Evolutionary conservation across 139 green algal genomes (phyloP).

Genomic region (Ostreobium quekettii): DNA sequence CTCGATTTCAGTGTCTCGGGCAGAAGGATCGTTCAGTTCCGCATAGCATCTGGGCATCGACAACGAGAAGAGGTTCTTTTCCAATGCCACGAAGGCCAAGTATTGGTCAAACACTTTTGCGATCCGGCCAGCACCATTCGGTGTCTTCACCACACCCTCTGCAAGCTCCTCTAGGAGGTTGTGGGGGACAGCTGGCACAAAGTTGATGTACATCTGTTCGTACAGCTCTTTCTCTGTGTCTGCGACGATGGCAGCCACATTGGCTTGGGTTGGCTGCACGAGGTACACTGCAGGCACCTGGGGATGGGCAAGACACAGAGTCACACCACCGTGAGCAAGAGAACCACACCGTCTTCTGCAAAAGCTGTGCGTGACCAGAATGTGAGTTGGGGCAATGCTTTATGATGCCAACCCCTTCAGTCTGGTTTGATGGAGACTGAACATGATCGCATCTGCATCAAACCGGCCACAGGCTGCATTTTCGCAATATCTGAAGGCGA

Average conservation of each 20-base stretch:
- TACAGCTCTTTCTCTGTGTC: conserved; percentile 78
- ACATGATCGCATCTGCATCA: not conserved
- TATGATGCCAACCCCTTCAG: not conserved
- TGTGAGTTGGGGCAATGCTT: not conserved
- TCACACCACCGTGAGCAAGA: not conserved
- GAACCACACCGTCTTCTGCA: not conserved
- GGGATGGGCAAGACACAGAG: not conserved
- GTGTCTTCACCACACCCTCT: conserved; percentile 49
- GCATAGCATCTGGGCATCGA: conserved; percentile 70
- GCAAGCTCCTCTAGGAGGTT: conserved; percentile 77
- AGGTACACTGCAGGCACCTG: conserved; percentile 91
- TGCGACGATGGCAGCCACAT: conserved; percentile 57
- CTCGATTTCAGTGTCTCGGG: conserved; percentile 81
- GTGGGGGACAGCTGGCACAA: conserved; percentile 56
- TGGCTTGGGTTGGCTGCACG: conserved; percentile 56
- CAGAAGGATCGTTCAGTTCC: conserved; percentile 83
- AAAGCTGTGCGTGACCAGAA: not conserved
- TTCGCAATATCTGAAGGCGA: too few species aligned
- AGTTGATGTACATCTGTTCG: conserved; percentile 89
- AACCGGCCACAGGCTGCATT: not conserved
- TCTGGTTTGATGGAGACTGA: not conserved
- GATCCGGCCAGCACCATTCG: conserved; percentile 32
- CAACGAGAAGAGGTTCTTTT: conserved; percentile 84
- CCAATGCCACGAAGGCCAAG: conserved; percentile 79
- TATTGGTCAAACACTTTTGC: conserved; percentile 86